These are phyloP conservation scores for Scutellaria minor DNA, from an alignment of 257 asterid genomes.

Conservation along the genomic window DNA sequence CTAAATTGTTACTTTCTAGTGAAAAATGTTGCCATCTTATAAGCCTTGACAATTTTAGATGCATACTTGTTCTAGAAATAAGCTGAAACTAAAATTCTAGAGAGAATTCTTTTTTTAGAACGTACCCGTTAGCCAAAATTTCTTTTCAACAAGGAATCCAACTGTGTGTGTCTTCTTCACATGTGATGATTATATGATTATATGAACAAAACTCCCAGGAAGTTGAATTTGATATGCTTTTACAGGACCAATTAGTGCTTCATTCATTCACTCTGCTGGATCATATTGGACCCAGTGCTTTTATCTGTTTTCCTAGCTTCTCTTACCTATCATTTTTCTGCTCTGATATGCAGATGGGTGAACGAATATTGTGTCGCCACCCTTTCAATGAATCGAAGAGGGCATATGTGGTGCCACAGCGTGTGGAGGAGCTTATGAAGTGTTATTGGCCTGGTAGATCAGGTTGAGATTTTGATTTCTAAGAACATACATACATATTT, in stretches of 20 bases:
- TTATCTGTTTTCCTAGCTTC: background rate
- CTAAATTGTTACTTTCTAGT: background rate
- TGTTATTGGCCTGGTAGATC: conserved; percentile 91
- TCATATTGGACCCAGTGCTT: conserved; percentile 4
- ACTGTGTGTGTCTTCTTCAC: background rate
- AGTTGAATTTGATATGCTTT: background rate
- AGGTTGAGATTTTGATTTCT: conserved; percentile 47
- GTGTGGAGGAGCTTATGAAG: conserved; percentile 88
- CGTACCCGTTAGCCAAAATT: background rate
- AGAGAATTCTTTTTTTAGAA: background rate
- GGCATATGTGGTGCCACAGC: conserved; percentile 91
- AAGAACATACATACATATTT: background rate
- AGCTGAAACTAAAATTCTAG: conserved; percentile 8
- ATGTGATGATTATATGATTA: background rate
- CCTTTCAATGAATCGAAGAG: conserved; percentile 93
- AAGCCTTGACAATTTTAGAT: background rate
- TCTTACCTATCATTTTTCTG: conserved; percentile 13
- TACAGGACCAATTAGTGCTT: background rate
- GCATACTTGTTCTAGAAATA: background rate
- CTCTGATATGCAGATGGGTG: conserved; percentile 59
- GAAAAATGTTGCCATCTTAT: background rate
- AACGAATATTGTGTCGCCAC: conserved; percentile 84
- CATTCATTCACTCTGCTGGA: background rate
- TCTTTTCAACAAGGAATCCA: background rate
- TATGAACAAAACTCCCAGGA: background rate